These are phyloP conservation scores for Sphenostylis stenocarpa DNA, from an alignment of 306 rosid genomes.

Conservation along the genomic window DNA sequence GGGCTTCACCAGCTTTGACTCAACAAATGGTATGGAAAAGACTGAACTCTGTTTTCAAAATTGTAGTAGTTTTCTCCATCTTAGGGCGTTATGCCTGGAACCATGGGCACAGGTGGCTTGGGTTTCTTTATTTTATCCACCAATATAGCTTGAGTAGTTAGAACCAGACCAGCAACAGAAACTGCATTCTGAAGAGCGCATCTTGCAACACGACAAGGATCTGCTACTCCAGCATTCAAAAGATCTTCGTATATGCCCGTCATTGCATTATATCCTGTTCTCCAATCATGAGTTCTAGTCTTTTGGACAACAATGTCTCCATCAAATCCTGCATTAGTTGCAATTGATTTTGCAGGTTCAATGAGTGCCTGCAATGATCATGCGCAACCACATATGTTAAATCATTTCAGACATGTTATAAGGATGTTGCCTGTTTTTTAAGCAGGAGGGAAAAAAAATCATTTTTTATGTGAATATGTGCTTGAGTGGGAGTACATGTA, in stretches of 20 bases:
- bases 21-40: neutral
- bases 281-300: conserved; percentile 67
- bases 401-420: conserved; percentile 12
- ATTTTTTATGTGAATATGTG: neutral
- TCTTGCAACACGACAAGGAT: conserved; percentile 88
- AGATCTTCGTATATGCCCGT: conserved; percentile 81
- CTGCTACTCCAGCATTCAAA: conserved; percentile 73
- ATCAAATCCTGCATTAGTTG: conserved; percentile 81
- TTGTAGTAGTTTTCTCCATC: neutral
- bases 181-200: conserved; percentile 93
- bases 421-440: neutral
- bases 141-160: conserved; percentile 85
- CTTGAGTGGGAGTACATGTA: neutral
- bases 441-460: neutral
- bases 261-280: conserved; percentile 86
- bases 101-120: conserved; percentile 57
- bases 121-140: conserved; percentile 71
- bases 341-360: conserved; percentile 86
- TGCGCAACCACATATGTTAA: conserved; percentile 15
- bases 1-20: conserved; percentile 25
- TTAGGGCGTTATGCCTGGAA: conserved; percentile 80
- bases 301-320: conserved; percentile 88
- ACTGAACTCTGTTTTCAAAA: conserved; percentile 10
- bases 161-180: conserved; percentile 76
- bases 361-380: conserved; percentile 70